Percentiles rank a stretch among this genome's conserved stretches.
These are phyloP conservation scores for Exophiala mesophila DNA, from an alignment of 2,329 filamentous ascomycete species.

Conservation along the genomic window DNA sequence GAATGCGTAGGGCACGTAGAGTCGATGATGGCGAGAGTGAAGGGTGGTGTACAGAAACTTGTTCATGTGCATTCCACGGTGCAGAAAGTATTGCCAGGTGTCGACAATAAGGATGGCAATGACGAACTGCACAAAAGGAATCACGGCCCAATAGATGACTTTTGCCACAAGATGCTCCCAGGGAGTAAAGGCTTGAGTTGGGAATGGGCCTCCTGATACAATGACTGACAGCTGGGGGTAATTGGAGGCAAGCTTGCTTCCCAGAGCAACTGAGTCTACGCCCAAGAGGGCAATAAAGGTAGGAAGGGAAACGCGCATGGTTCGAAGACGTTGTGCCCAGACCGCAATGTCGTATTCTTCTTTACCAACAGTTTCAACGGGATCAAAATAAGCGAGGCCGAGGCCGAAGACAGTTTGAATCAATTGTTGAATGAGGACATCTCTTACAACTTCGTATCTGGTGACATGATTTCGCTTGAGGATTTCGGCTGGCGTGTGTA, in stretches of 20 bases:
- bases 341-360: constrained; percentile 82
- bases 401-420: constrained; percentile 74
- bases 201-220: constrained; percentile 73
- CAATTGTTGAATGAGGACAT: constrained; percentile 86
- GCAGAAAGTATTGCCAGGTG: constrained; percentile 97
- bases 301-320: constrained; percentile 75
- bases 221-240: constrained; percentile 71
- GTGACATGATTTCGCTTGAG: constrained; percentile 79
- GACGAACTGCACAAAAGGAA: constrained; percentile 73
- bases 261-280: constrained; percentile 68
- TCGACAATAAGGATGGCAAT: constrained; percentile 74
- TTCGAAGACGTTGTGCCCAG: constrained; percentile 77
- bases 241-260: constrained; percentile 66
- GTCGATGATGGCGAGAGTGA: constrained; percentile 90
- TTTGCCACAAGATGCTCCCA: constrained; percentile 78
- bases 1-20: constrained; percentile 97
- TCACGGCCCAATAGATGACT: constrained; percentile 69
- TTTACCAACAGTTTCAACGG: constrained; percentile 66
- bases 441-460: constrained; percentile 77
- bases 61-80: constrained; percentile 95
- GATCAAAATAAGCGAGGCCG: constrained; percentile 66
- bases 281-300: constrained; percentile 65
- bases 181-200: constrained; percentile 67
- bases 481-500: constrained; percentile 93
- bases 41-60: constrained; percentile 81